phyloP scores from a whole-genome alignment of 805 yeast species.

The Ogataea philodendri region DNA sequence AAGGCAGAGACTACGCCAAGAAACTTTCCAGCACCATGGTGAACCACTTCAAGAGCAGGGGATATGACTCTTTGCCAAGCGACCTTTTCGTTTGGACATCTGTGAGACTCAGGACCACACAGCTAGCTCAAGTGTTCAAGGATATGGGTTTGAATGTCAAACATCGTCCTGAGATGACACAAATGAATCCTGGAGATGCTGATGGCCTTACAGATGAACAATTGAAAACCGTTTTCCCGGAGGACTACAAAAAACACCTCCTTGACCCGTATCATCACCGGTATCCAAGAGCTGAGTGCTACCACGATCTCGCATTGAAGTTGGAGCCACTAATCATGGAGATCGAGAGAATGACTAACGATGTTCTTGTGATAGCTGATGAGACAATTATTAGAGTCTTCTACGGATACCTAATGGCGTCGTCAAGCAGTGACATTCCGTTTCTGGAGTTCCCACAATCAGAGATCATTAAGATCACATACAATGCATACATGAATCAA shows the following conservation, averaged over 20 bases:
- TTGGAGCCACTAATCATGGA: conserved; percentile 91
- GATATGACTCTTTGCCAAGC: conserved; percentile 27
- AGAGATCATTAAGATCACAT: conserved; percentile 82
- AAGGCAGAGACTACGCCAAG: conserved; percentile 66
- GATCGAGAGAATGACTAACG: conserved; percentile 88
- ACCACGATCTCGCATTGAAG: conserved; percentile 92
- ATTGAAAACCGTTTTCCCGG: conserved; percentile 58
- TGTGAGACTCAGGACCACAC: conserved; percentile 76
- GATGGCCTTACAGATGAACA: conserved; percentile 66
- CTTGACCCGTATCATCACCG: conserved; percentile 91
- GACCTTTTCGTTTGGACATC: conserved; percentile 91
- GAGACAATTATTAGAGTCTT: conserved; percentile 85
- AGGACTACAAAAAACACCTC: conserved; percentile 61
- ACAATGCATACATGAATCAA: conserved; percentile 78
- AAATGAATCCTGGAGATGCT: conserved; percentile 83
- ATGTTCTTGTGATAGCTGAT: conserved; percentile 87
- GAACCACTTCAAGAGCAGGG: conserved; percentile 27
- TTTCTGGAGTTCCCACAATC: conserved; percentile 70
- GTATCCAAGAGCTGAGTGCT: conserved; percentile 89
- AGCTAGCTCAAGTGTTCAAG: conserved; percentile 70
- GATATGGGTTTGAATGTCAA: conserved; percentile 61
- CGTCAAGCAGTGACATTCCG: conserved; percentile 85
- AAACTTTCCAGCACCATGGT: conserved; percentile 58
- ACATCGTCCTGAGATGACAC: conserved; percentile 81
- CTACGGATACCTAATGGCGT: conserved; percentile 93